Evolutionary conservation across 2,329 filamentous ascomycete genomes (phyloP), one percentile per base, ranked within the genome.

Genomic region (Chaetoscypha palmicola): DNA sequence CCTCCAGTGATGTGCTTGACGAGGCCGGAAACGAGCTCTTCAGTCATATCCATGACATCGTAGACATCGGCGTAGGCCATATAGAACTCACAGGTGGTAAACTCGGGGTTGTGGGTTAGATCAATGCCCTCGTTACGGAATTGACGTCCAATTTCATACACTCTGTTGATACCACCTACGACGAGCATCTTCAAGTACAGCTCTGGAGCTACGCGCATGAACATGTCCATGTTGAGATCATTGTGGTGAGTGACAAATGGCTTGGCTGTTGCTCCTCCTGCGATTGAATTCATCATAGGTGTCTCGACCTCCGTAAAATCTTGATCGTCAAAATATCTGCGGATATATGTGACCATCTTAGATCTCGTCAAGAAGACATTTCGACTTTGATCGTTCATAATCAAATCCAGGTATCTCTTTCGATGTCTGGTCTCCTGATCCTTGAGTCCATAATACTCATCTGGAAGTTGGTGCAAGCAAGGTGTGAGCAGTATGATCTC

Each of bases 51-150:
- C 83, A 94, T 88, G 47, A 96, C 72, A 62, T 97, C 92, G 66
- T 94, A 86, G 56, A 95, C 79, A 66, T 95, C 89, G 44, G 84
- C 85, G 55, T 89, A 97, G 3, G 92, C 91, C 77, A 86, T 82
- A 69, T 98, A 98, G 70, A 97, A 97, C 67, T 98, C 92, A 65
- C 88, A 87, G 20, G 88, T 94, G 33, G 92, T 98, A 72, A 98
- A 98, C 65, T 98, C 92, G 30, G 86, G 92, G 72, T 97, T 98
- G 74, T 98, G 92, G 5, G 92, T 98, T 39, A 92, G 72, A 64
- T 94, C 88, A 52, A 88, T 83, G 47, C 85, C 83, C 67, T 95
- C 90, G 62, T 98, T 98, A 59, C 92, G 75, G 78, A 98, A 98
- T 64, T 94, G 88, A 54, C 89, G 83, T 53, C 92, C 92, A 51